These are phyloP conservation scores for Diaporthe sp. DNA, from an alignment of 2,329 filamentous ascomycete genomes.

Conservation along the genomic window DNA sequence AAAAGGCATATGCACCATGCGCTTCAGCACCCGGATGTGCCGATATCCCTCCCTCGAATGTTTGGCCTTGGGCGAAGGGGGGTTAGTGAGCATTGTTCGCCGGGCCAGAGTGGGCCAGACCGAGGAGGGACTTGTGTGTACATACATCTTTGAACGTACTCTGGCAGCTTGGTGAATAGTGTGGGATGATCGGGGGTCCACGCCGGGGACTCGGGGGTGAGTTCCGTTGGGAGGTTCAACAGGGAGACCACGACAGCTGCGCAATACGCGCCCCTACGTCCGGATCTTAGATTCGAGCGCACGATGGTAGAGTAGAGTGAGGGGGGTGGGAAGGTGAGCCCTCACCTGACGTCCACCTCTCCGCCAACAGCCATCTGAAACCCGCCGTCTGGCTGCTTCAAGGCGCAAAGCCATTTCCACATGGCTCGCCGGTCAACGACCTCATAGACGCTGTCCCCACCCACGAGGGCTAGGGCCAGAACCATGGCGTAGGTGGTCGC, in stretches of 20 bases:
- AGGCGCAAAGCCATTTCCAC: constrained; percentile 88
- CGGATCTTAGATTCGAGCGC: constrained; percentile 26
- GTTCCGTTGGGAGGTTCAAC: constrained; percentile 82
- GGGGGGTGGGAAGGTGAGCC: background rate
- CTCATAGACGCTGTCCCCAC: constrained; percentile 77
- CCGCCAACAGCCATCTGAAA: constrained; percentile 88
- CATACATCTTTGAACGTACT: constrained; percentile 85
- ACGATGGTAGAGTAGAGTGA: background rate
- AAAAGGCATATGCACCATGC: constrained; percentile 97
- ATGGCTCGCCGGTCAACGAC: constrained; percentile 84
- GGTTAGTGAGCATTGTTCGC: constrained; percentile 37
- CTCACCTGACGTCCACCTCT: constrained; percentile 88
- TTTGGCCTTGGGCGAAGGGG: constrained; percentile 75
- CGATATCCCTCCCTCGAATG: constrained; percentile 93
- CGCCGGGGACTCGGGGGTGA: constrained; percentile 79
- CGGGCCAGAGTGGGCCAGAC: constrained; percentile 26
- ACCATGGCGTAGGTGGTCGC: constrained; percentile 89
- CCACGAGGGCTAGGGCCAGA: constrained; percentile 81
- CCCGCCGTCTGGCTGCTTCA: constrained; percentile 91
- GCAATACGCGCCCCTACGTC: constrained; percentile 85
- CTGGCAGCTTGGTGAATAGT: constrained; percentile 78
- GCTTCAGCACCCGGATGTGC: constrained; percentile 88
- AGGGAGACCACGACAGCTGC: constrained; percentile 86
- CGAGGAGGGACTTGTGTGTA: constrained; percentile 41
- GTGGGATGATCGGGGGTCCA: constrained; percentile 65